Percentiles rank a stretch among this genome's conserved stretches.
Evolutionary conservation across 805 yeast species (phyloP).

Genomic region (Kluyveromyces nonfermentans): DNA sequence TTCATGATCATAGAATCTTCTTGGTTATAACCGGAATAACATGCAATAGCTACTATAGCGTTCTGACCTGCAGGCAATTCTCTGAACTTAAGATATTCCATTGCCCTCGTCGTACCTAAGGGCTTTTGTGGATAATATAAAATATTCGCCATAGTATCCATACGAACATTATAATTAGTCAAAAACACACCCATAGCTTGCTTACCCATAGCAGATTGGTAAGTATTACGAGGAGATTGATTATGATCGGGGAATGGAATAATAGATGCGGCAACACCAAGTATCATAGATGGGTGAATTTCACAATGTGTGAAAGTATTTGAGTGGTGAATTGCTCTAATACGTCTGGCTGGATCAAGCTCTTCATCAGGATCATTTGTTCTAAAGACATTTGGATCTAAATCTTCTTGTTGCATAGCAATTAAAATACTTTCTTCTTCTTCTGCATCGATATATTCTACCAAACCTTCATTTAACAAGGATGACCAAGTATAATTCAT

Average conservation of each 20-base stretch:
- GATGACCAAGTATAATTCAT: slow-evolving; percentile 73
- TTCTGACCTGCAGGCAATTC: slow-evolving; percentile 99
- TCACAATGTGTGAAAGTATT: slow-evolving; percentile 97
- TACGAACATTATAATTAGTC: slow-evolving; percentile 90
- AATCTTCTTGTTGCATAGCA: slow-evolving; percentile 98
- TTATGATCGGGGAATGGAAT: slow-evolving; percentile 99
- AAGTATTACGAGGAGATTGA: slow-evolving; percentile 98
- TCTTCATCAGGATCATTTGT: slow-evolving; percentile 38
- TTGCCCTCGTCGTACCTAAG: slow-evolving; percentile 92
- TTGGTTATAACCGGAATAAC: slow-evolving; percentile 98
- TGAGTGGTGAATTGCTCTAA: slow-evolving; percentile 60
- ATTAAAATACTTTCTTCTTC: slow-evolving; percentile 98
- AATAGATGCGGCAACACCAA: slow-evolving; percentile 97
- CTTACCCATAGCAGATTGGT: slow-evolving; percentile 99
- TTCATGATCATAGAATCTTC: slow-evolving; percentile 99
- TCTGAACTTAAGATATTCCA: slow-evolving; percentile 95
- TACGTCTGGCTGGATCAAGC: slow-evolving; percentile 58
- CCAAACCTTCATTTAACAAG: slow-evolving; percentile 73
- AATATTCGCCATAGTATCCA: slow-evolving; percentile 99
- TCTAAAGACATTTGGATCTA: slow-evolving; percentile 44
- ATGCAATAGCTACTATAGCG: slow-evolving; percentile 95
- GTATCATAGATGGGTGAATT: slow-evolving; percentile 96
- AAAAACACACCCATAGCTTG: slow-evolving; percentile 99
- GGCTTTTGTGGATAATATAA: slow-evolving; percentile 97
- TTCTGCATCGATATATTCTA: slow-evolving; percentile 96